Percentiles rank a stretch among this genome's conserved stretches.
Evolutionary conservation across 768 basidiomycete species (phyloP).

Genomic region (Mycena crocata): DNA sequence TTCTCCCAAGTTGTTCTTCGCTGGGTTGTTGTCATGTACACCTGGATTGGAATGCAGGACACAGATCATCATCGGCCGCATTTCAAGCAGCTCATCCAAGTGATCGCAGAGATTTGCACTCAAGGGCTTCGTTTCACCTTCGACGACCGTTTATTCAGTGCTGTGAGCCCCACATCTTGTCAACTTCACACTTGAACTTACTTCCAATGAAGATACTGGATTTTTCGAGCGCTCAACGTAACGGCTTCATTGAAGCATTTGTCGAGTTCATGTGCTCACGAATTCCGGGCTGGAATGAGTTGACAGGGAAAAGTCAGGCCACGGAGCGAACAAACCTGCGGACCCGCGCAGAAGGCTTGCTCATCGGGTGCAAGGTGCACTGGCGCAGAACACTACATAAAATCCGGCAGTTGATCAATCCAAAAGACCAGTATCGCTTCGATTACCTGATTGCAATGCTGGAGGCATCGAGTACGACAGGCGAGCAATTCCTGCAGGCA

Average conservation of each 20-base stretch:
- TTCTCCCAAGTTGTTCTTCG: conserved; percentile 3
- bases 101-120: conserved; percentile 12
- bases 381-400: not conserved
- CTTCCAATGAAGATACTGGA: conserved; percentile 3
- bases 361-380: conserved; percentile 12
- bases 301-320: not conserved
- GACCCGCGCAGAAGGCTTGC: not conserved
- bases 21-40: conserved; percentile 5
- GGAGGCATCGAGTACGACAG: not conserved
- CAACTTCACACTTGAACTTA: not conserved
- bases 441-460: not conserved
- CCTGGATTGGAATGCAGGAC: conserved; percentile 6
- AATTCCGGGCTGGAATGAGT: conserved; percentile 10
- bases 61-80: conserved; percentile 2
- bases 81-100: conserved; percentile 9
- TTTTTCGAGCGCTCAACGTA: conserved; percentile 14
- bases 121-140: not conserved
- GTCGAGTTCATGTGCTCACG: conserved; percentile 2
- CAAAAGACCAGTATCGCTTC: no score
- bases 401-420: conserved; percentile 3
- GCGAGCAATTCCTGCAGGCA: conserved; percentile 1
- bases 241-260: conserved; percentile 13
- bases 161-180: not conserved
- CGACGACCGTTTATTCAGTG: not conserved
- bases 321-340: not conserved